Base-by-base conservation (phyloP, 352 stramenopile genomes). In the Phytophthora agathidicida region DNA sequence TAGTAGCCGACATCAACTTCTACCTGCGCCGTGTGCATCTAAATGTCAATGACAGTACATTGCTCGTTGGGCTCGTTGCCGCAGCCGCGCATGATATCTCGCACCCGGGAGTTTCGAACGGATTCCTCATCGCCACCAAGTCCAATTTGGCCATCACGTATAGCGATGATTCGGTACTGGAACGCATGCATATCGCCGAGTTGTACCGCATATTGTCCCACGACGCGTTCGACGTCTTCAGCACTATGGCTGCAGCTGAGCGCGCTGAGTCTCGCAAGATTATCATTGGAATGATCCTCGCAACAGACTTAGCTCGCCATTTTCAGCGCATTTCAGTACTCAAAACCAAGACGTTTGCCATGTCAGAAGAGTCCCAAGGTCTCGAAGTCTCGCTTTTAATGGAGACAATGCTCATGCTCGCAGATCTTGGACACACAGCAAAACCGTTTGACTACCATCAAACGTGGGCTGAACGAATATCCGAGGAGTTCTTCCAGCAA, bases 141-240 rank as follows among this genome's bases (percentile, higher is more conserved):
- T 91, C 84, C 32, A 88, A 94, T 23, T 68, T 97, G n/a, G 92
- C 93, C 32, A 81, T 98, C 60, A 87, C 76, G 0, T 98, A 98
- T 73, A 97, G 96, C 49, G 94, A 97, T 55, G 79, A 92, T 35
- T 96, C 83, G 35, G 83, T 96, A 8, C 70, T 98, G 10, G 80
- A 90, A 39, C 80, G 80, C 38, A 90, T 90, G 80, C 80, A 90
- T 30, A 67, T 90, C 33, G 77, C 80, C 1, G 77, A 88, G 50
- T 54, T 87, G 37, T 91, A 85, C 26, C 79, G 73, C 16, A 83
- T 89, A 41, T 30, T 88, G 13, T 83, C 74, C 17, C 73, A 87
- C 36, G 74, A 84, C 17, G 80, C 74, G 7, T 83, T 75, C 43
- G 84, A 94, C 51, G 68, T 91, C 9, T 86, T 94, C 27, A 55